Base-by-base conservation (phyloP, 768 basidiomycete species). In the Tricholoma matsutake region DNA sequence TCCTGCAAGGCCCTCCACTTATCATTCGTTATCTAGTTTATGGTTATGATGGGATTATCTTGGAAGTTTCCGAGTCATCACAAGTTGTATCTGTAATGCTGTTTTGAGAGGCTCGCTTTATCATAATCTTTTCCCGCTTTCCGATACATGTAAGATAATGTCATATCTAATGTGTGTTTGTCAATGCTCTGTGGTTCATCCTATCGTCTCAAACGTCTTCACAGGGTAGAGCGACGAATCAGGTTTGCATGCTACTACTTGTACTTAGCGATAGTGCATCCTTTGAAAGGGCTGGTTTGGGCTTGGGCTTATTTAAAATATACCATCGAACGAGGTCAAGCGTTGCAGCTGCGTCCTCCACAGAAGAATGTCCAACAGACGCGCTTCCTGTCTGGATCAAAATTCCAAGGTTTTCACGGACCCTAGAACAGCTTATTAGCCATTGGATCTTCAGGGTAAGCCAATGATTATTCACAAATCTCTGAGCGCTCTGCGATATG, bases 311-410 rank as follows among this genome's bases (percentile, higher is more conserved):
- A 64, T 92, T 86, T 63, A 88, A 71, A 54, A 96, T 76, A 72
- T 88, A 85, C 88, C 89, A 94, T 62, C 88, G 82, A 20, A 98
- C 88, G 18, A 96, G 84, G 67, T 98, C 90, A 41, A 98, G 79
- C 1, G 96, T 93, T 1, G 94, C 91, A 22, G 85, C 73, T 0
- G 94, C 93, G 75, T 98, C 96, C 72, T 96, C 95, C 0, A 92
- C 78, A 0, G 94, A 94, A 54, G 91, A 93, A 76, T 98, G 96
- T 2, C 96, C 96, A 6, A 80, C 79, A 11, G 83, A 81, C 6
- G 84, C 85, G 31, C 82, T 91, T 25, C 90, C 91, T 10, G 83
- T 82, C 72, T 99, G 96, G 58, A 99, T 98, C 60, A 82, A 80
- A 63, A 83, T 82, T 14, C 88, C 87, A 14, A 99, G 80, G 67